These are phyloP conservation scores for Penicillium hesseltinei DNA, from an alignment of 2,329 filamentous ascomycete genomes.

Conservation along the genomic window DNA sequence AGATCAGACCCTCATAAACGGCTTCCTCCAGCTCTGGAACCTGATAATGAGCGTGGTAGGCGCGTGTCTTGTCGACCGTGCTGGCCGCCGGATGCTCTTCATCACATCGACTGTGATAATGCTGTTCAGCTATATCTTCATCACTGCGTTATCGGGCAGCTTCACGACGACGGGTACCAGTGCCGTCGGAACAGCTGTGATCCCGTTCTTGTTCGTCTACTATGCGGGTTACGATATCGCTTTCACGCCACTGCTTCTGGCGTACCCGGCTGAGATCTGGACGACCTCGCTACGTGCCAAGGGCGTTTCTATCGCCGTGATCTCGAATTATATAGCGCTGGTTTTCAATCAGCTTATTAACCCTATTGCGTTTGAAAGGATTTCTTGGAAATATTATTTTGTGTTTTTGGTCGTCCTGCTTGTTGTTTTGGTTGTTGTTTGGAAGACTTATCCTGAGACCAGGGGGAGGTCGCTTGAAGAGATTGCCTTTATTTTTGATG, in stretches of 20 bases:
- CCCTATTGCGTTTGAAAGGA: constrained; percentile 3
- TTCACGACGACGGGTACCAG: constrained; percentile 16
- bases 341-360: constrained; percentile 6
- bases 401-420: constrained; percentile 4
- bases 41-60: constrained; percentile 13
- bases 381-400: constrained; percentile 7
- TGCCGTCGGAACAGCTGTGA: constrained; percentile 25
- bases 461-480: constrained; percentile 2
- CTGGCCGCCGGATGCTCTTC: constrained; percentile 14
- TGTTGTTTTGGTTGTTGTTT: constrained; percentile 1
- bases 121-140: constrained; percentile 18
- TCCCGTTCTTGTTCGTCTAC: constrained; percentile 31
- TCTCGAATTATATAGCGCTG: constrained; percentile 2
- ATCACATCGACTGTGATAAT: constrained; percentile 15
- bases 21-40: constrained; percentile 19
- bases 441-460: constrained; percentile 6
- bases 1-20: constrained; percentile 15
- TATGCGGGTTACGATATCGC: constrained; percentile 29
- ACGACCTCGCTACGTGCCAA: constrained; percentile 24
- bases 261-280: constrained; percentile 28
- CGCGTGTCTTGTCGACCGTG: constrained; percentile 12
- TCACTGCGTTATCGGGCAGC: constrained; percentile 25
- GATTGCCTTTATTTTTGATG: constrained; percentile 1
- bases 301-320: constrained; percentile 25
- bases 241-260: constrained; percentile 21